Conservation (phyloP, 163 green algal species). For the Scenedesmus sp. region DNA sequence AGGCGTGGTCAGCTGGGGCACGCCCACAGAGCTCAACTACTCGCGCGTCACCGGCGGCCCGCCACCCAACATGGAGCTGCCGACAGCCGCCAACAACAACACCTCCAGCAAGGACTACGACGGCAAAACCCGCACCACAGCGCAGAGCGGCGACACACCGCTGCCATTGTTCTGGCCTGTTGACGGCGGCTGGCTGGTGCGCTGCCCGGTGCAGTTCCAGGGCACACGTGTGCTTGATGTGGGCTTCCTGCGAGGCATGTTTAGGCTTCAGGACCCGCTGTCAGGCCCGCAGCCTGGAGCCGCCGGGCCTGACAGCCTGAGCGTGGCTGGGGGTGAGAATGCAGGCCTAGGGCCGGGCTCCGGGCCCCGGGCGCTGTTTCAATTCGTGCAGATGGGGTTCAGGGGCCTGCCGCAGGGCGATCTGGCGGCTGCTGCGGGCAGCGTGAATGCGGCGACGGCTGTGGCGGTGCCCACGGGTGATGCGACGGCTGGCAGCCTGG, state of each 20-base stretch:
- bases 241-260: background rate
- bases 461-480: background rate
- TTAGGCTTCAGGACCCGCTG: background rate
- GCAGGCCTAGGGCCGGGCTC: background rate
- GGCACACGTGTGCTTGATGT: background rate
- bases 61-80: background rate
- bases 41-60: background rate
- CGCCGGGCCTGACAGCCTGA: background rate
- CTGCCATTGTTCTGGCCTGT: background rate
- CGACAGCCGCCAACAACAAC: background rate
- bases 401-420: slow-evolving; percentile 2
- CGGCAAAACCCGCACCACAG: background rate
- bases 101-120: background rate
- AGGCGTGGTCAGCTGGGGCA: background rate
- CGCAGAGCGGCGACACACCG: background rate
- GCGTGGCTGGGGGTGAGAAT: background rate
- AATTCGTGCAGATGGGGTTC: background rate
- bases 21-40: background rate
- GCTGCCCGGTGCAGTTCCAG: background rate
- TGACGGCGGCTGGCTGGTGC: background rate
- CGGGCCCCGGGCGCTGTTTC: background rate
- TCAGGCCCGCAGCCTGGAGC: background rate
- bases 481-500: background rate
- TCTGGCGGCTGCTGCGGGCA: background rate
- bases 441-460: background rate